Conservation (phyloP, 495 filamentous ascomycete genomes). For the Aspergillus affinis region DNA sequence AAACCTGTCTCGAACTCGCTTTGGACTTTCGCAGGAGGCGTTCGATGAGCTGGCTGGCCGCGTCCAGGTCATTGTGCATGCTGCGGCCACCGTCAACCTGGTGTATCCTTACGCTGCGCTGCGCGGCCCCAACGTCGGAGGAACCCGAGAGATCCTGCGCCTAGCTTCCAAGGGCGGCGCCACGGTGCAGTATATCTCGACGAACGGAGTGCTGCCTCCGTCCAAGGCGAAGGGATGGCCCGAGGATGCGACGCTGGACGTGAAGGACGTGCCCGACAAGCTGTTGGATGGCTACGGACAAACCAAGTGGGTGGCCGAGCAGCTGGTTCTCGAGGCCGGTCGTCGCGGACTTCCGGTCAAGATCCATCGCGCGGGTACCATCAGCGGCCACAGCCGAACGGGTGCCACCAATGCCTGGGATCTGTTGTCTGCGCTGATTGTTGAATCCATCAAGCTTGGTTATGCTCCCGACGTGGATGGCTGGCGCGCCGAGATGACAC, state of each 20-base stretch:
- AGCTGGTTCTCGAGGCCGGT: constrained; percentile 62
- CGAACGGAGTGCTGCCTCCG: constrained; percentile 64
- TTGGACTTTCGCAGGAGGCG: constrained; percentile 56
- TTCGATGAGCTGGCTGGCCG: constrained; percentile 57
- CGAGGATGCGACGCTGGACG: constrained; percentile 56
- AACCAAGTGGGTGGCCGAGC: constrained; percentile 68
- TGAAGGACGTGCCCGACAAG: constrained; percentile 59
- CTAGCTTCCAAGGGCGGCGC: constrained; percentile 58
- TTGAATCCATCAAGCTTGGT: constrained; percentile 65
- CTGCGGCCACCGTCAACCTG: constrained; percentile 65
- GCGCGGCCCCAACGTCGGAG: constrained; percentile 57
- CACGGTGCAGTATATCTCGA: constrained; percentile 69
- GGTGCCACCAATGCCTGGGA: constrained; percentile 69
- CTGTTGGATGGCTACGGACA: constrained; percentile 63
- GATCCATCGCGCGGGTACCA: constrained; percentile 62
- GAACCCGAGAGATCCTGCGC: constrained; percentile 63
- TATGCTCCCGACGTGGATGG: constrained; percentile 61
- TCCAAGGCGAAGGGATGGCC: constrained; percentile 56
- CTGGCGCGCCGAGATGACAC: constrained; percentile 72
- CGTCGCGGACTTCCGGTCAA: constrained; percentile 59
- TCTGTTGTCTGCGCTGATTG: constrained; percentile 62
- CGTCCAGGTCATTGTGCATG: constrained; percentile 63
- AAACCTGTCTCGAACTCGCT: constrained; percentile 56
- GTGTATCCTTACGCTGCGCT: constrained; percentile 67
- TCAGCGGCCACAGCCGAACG: constrained; percentile 62